Base-by-base conservation (phyloP, 306 rosid species). In the Astragalus membranaceus region DNA sequence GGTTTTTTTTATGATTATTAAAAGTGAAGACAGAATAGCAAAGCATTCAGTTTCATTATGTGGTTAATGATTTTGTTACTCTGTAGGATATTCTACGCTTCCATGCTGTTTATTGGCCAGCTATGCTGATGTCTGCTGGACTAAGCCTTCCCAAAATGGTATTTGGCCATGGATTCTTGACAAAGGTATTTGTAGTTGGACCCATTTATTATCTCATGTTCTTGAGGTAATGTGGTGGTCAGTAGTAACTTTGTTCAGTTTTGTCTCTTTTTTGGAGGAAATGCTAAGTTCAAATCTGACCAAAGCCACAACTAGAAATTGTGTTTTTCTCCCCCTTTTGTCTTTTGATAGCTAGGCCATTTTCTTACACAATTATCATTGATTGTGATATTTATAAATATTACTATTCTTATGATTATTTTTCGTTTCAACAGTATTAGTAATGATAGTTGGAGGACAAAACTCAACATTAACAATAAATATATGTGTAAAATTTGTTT, bases 101-200 rank as follows among this genome's bases (percentile, higher is more conserved):
- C 77, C 98, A 90, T 79, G 97, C 97, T 6, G 92, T 94, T 70
- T 94, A 94, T 81, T 94, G 98, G 98, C 96, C 98, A 47, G 98
- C 98, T 64, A 94, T 94, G 98, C 86, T 94, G 63, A 83, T 88
- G 97, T 94, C 97, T 74, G 97, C 98, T 0, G 96, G 98, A 75
- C 67, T 94, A 43, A 82, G 63, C 71, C 97, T 90, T 80, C 98
- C 98, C 14, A 94, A 88, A 83, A 90, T 50, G 92, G 97, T 94
- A 74, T 94, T 87, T 75, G 97, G 98, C 70, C 98, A 94, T 81
- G 98, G 98, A 62, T 94, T 94, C 77, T 80, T 94, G 88, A 94
- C 96, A 48, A 94, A 94, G 98, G 98, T 90, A 84, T 65, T 55
- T 14, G 41, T 52, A 42, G 2, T 35, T 60, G 14, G 65, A 49